Conservation (phyloP, 495 filamentous ascomycete genomes). For the Penicillium paxilli region DNA sequence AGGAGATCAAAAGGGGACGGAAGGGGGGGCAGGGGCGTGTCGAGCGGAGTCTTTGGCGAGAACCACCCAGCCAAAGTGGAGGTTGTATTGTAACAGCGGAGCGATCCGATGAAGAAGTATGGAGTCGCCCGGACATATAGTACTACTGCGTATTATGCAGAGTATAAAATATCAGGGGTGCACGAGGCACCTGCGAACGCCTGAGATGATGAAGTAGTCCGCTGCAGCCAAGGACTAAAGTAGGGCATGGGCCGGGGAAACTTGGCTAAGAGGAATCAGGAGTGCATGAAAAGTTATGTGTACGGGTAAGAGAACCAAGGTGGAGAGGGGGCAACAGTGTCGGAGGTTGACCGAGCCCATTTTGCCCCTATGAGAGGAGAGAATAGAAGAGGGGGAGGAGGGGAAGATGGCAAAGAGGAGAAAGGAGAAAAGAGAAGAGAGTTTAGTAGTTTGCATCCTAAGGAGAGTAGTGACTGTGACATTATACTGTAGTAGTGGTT, state of each 20-base stretch:
- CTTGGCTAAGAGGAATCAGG: background rate
- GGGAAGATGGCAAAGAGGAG: too few relatives aligned
- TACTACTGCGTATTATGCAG: background rate
- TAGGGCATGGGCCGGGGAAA: background rate
- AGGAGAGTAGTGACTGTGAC: too few relatives aligned
- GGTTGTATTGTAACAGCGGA: constrained; percentile 4
- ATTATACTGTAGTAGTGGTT: too few relatives aligned
- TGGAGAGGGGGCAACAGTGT: background rate
- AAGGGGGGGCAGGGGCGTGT: constrained; percentile 3
- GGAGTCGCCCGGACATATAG: background rate
- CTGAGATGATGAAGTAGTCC: background rate
- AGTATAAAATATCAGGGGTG: too few relatives aligned
- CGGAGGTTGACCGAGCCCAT: constrained; percentile 18
- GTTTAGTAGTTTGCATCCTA: too few relatives aligned
- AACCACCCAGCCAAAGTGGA: constrained; percentile 1
- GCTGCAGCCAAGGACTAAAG: background rate
- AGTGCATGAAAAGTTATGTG: background rate
- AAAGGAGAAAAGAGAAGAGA: too few relatives aligned
- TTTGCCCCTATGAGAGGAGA: too few relatives aligned
- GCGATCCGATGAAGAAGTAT: constrained; percentile 19
- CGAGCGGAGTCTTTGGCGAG: constrained; percentile 15
- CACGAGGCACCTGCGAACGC: background rate
- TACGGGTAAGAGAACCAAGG: background rate
- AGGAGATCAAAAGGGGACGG: background rate
- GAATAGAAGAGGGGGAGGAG: too few relatives aligned